Evolutionary conservation across 495 filamentous ascomycete species (phyloP).

Genomic region (Tuber magnatum): DNA sequence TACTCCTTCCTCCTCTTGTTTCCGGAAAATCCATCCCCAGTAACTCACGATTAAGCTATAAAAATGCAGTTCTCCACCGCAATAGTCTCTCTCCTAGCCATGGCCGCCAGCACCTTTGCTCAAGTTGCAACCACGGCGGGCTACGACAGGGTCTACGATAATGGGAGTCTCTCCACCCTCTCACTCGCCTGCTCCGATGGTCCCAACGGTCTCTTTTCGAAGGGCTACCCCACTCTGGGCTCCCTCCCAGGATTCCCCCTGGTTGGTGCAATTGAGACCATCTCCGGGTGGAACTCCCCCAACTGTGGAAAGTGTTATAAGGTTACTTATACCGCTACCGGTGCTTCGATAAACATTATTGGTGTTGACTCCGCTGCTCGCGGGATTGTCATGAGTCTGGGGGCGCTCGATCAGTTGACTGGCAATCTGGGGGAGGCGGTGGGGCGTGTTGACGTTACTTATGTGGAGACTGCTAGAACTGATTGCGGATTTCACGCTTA

Average conservation of each 20-base stretch:
- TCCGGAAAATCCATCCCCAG: not conserved
- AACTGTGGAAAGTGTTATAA: slow-evolving; percentile 65
- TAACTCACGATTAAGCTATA: slow-evolving; percentile 7
- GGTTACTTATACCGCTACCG: slow-evolving; percentile 54
- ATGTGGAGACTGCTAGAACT: slow-evolving; percentile 17
- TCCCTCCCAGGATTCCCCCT: slow-evolving; percentile 52
- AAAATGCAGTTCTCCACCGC: slow-evolving; percentile 51
- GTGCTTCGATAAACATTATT: slow-evolving; percentile 55
- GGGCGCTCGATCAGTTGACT: slow-evolving; percentile 64
- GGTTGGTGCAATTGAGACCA: slow-evolving; percentile 57
- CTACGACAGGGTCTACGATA: slow-evolving; percentile 56
- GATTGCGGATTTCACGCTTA: slow-evolving; percentile 12
- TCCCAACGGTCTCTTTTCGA: slow-evolving; percentile 52
- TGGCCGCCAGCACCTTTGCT: slow-evolving; percentile 28
- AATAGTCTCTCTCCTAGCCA: slow-evolving; percentile 41
- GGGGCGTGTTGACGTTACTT: slow-evolving; percentile 53
- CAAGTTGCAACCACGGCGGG: slow-evolving; percentile 11
- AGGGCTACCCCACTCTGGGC: slow-evolving; percentile 41
- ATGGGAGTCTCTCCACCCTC: slow-evolving; percentile 46
- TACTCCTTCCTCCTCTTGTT: not conserved
- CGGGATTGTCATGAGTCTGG: slow-evolving; percentile 50
- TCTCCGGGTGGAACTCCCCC: slow-evolving; percentile 53
- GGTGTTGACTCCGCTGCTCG: slow-evolving; percentile 56
- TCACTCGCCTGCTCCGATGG: slow-evolving; percentile 55
- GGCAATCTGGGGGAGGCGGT: slow-evolving; percentile 48